Base-by-base conservation (phyloP, 192 early-diverging fungal genomes). In the Borealophlyctis nickersoniae region DNA sequence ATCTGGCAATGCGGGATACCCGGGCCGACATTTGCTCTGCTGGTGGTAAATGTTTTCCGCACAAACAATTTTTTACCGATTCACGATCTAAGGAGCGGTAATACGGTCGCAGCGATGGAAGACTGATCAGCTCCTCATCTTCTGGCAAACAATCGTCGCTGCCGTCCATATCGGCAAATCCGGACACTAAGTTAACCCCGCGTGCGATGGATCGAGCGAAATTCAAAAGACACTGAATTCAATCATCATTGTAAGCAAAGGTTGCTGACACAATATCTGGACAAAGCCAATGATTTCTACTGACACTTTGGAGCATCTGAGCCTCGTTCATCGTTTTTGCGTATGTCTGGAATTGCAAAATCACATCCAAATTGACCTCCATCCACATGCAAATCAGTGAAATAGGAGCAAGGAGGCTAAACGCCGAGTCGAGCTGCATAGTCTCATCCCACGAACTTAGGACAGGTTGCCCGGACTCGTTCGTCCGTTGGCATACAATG, bases 111-210 rank as follows among this genome's bases (percentile, higher is more conserved):
- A 77, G 36, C 27, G 70, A 73, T 22, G 58, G 13, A 14, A 71
- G 56, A 16, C 73, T 71, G 11, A 74, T 62, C 2, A 73, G 60
- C 13, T 69, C 62, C 2, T 53, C 53, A 49, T 77, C 76, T 57
- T 75, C 74, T 26, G 69, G 71, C 4, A 80, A 56, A 13, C 51
- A 58, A 29, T 71, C 67, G 14, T 48, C 35, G 36, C 55, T 62
- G 16, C 72, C 74, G 35, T 78, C 76, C 73, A 74, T 74, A 49
- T 78, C 76, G 5, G 76, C 74, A 56, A 74, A 81, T n/a, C 74
- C 35, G 0, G 73, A 58, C 11, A 78, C 56, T 4, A 54, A 33
- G 56, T 78, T 81, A n/a, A 58, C 49, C 26, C 78, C 53, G 2
- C 28, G 31, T 19, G 70, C 54, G 3, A 81, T 31, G 4, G 74